Base-by-base conservation (phyloP, 1,284 basidiomycete genomes). In the Blastosporella zonata region DNA sequence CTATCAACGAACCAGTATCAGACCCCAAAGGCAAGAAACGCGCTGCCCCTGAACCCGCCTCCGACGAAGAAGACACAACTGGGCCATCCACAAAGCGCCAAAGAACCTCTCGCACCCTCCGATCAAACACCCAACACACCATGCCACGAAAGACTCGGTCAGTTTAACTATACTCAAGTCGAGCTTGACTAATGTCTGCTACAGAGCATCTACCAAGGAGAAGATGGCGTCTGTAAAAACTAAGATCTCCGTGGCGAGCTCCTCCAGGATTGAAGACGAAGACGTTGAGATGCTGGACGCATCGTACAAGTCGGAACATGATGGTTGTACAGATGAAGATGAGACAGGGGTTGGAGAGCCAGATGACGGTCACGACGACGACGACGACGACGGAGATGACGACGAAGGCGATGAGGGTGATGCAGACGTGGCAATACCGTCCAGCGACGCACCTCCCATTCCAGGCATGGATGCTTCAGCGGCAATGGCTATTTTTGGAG, bases 11-110 rank as follows among this genome's bases (percentile, higher is more conserved):
- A 73, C 78, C 83, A 34, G 55, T 70, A 1, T 77, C 77, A 61
- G 87, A 90, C 68, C 65, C 69, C 56, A 91, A 91, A 70, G 88
- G 88, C 55, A 91, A 91, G 81, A 91, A 91, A 71, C 87, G 88
- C 59, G 88, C 88, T 37, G 77, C 73, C 20, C 84, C 86, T 41
- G 87, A 89, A 68, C 68, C 71, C 35, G 67, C 68, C 54, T 79
- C 79, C 43, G 79, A 82, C 62, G 84, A 87, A 67, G 83, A 87
- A 65, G 73, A 77, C 45, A 64, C 62, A 43, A 61, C 65, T 55
- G 70, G 68, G 48, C 67, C 77, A 49, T 72, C 80, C 43, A 71
- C 70, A 52, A 89, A 89, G 67, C 80, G 82, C 56, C 71, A 72
- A 44, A 77, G 77, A 62, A 76, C 67, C 47, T 71, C 77, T 51